Evolutionary conservation across 441 rosid genomes (phyloP).

Genomic region (Euphorbia schlechtendalii): DNA sequence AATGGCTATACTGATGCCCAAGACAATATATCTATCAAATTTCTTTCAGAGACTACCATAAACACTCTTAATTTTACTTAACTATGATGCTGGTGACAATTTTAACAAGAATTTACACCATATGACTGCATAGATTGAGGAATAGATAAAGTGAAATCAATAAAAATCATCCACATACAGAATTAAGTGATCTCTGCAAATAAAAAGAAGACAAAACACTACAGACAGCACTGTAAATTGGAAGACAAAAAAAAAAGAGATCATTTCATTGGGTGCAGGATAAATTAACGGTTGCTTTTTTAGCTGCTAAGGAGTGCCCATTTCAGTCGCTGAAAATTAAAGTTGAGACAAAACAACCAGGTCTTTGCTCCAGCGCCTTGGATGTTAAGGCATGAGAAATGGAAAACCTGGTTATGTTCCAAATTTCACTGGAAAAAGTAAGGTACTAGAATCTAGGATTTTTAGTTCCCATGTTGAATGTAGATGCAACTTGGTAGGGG

Average conservation of each 20-base stretch:
- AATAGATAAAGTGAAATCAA: not conserved
- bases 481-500: not conserved
- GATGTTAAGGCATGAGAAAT: not conserved
- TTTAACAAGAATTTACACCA: not conserved
- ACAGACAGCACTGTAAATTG: not conserved
- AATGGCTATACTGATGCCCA: conserved; percentile 4
- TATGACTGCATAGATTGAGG: not conserved
- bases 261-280: no score
- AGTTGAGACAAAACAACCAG: not conserved
- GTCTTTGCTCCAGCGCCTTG: not conserved
- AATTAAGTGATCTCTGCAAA: not conserved
- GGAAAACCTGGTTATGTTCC: not conserved
- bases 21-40: conserved; percentile 1
- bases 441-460: conserved; percentile 7
- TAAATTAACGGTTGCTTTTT: not conserved
- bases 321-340: not conserved
- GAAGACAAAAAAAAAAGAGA: not conserved
- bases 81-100: not conserved
- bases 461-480: not conserved
- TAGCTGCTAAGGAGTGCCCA: not conserved
- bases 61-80: not conserved
- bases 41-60: conserved; percentile 9
- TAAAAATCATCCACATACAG: not conserved
- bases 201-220: not conserved
- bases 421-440: not conserved